Percentiles rank a stretch among this genome's conserved stretches.
Evolutionary conservation across 1,284 basidiomycete species (phyloP).

Genomic region (Inonotus obliquus): DNA sequence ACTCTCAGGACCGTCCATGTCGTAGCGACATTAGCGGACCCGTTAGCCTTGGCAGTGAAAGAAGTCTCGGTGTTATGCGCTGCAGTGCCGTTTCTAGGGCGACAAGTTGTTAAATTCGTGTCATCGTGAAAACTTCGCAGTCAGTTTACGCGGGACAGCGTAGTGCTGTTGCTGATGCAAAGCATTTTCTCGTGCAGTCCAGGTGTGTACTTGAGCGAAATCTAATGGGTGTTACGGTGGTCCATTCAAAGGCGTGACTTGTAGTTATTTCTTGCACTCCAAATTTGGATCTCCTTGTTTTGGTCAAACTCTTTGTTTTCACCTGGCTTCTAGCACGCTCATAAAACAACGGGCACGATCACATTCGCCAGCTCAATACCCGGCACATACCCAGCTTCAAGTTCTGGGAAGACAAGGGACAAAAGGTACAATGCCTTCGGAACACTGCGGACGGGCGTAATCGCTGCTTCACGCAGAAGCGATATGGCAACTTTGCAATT

Average conservation of each 20-base stretch:
- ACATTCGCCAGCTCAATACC: neutral
- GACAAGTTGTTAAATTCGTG: neutral
- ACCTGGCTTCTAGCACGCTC: neutral
- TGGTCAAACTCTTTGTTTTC: neutral
- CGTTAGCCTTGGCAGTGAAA: too few relatives aligned
- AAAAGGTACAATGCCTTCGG: neutral
- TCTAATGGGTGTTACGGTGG: too few relatives aligned
- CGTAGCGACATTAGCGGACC: neutral
- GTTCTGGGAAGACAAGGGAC: neutral
- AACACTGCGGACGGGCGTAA: neutral
- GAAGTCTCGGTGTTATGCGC: neutral
- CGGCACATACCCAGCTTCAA: neutral
- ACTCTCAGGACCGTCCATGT: too few relatives aligned
- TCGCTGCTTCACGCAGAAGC: neutral
- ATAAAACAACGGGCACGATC: neutral
- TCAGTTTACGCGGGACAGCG: too few relatives aligned
- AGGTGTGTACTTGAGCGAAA: too few relatives aligned
- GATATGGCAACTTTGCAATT: neutral
- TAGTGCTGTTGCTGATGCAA: too few relatives aligned
- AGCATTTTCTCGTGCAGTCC: too few relatives aligned
- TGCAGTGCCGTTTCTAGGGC: neutral
- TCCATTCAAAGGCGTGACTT: neutral
- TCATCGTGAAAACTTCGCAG: neutral
- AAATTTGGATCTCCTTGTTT: neutral
- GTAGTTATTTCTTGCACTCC: neutral